phyloP scores from a whole-genome alignment of 2,329 filamentous ascomycete species.

The Acarospora socialis region DNA sequence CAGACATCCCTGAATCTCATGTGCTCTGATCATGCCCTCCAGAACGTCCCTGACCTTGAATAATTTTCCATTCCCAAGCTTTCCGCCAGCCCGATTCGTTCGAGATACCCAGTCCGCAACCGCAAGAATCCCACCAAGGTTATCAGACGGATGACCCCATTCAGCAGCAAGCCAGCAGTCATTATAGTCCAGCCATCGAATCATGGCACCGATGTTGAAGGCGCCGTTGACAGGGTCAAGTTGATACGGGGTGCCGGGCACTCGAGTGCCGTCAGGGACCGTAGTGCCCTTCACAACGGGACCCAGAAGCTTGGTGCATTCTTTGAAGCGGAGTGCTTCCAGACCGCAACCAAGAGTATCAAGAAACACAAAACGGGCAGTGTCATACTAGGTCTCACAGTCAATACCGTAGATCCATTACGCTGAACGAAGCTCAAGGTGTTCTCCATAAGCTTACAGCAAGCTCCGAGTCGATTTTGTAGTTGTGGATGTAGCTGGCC shows the following conservation, averaged over 20 bases:
- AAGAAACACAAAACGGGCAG: constrained; percentile 88
- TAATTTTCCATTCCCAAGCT: constrained; percentile 56
- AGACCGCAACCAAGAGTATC: constrained; percentile 95
- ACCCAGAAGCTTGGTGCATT: constrained; percentile 89
- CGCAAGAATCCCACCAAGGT: constrained; percentile 89
- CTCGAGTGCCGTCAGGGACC: constrained; percentile 81
- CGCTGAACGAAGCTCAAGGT: constrained; percentile 2
- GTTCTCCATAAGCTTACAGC: constrained; percentile 72
- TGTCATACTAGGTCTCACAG: constrained; percentile 56
- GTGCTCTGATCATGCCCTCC: constrained; percentile 97
- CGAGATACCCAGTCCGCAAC: constrained; percentile 96
- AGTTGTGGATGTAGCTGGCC: constrained; percentile 86
- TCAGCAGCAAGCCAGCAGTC: constrained; percentile 99
- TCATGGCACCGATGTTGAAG: constrained; percentile 98
- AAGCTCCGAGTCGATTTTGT: constrained; percentile 77
- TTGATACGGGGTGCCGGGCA: constrained; percentile 84
- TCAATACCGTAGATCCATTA: background rate
- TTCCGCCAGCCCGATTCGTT: constrained; percentile 76
- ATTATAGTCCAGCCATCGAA: constrained; percentile 99
- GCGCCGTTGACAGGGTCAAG: constrained; percentile 90
- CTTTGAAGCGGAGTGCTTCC: constrained; percentile 86
- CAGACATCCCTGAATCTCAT: constrained; percentile 96
- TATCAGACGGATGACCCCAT: constrained; percentile 98
- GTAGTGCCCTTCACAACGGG: constrained; percentile 80
- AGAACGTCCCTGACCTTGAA: constrained; percentile 82